A percentile compares a stretch with the other conserved stretches of the same genome.
Conservation (phyloP, 345 rosid genomes). For the Heritiera fomes region DNA sequence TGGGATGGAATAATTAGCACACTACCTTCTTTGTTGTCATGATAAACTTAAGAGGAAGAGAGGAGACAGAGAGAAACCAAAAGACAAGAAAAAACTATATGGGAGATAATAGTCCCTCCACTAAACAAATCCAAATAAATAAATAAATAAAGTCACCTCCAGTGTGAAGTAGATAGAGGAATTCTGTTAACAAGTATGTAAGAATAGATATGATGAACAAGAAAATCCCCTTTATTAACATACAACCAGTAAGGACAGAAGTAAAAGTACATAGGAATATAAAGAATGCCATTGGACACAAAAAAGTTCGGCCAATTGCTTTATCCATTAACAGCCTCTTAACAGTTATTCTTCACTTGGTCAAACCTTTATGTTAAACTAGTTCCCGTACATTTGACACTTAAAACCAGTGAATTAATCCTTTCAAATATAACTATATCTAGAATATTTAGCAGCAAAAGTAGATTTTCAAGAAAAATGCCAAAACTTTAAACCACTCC, state of each 20-base stretch:
- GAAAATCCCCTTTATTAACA: background rate
- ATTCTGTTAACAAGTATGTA: background rate
- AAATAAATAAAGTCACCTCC: background rate
- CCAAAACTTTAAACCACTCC: background rate
- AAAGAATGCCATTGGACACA: background rate
- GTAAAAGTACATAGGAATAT: background rate
- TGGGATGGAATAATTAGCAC: background rate
- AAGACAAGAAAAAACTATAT: background rate
- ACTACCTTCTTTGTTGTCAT: background rate
- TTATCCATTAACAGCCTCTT: constrained; percentile 1
- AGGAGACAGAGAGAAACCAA: background rate
- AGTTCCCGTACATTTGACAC: constrained; percentile 1
- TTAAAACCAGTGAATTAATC: background rate
- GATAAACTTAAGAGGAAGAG: background rate
- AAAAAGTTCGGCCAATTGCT: background rate
- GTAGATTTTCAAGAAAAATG: background rate
- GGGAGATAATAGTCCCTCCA: background rate
- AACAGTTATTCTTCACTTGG: background rate
- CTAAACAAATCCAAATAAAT: background rate
- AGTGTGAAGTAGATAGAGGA: background rate
- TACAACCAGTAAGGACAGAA: background rate
- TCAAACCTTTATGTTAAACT: constrained; percentile 14
- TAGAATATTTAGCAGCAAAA: background rate
- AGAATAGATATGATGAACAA: constrained; percentile 1
- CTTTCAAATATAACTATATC: background rate